Evolutionary conservation across 2,329 filamentous ascomycete species (phyloP), one percentile per base, ranked within the genome.

Genomic region (Trichoderma sp.): DNA sequence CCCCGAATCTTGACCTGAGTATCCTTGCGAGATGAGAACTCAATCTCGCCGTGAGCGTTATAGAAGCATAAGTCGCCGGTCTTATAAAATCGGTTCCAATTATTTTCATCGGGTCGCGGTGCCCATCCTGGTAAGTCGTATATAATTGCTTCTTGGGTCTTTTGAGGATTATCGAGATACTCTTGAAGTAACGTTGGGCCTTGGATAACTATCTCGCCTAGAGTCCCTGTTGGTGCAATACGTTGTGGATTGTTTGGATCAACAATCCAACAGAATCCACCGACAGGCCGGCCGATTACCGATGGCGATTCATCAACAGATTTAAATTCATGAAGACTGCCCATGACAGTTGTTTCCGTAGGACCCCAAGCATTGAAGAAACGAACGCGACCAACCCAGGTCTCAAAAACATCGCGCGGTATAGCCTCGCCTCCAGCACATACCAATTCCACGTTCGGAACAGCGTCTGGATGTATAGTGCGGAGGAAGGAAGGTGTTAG

Each of bases 361-460:
- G 78, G 78, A 0, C 78, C 78, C 50, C 78, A 79, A 6, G 27
- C 76, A 14, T 79, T 78, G 7, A 79, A 16, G 11, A 79, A 29
- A 3, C 69, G 63, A 62, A 74, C 75, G 4, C 67, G 27, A 9
- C 67, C 73, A 33, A 63, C 50, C 77, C 77, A 79, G 9, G 24
- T 45, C 3, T 77, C 63, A 2, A 78, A 41, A 0, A 78, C 41
- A n/a, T 75, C 73, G 1, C 29, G 56, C 0, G 73, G 67, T 3
- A 77, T 16, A 27, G 75, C 50, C 6, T 79, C 78, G 3, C 78
- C 78, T 4, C n/a, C 76, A 3, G 75, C 21, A 11, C 66, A 35
- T 11, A 50, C 4, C 64, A 74, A 67, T 31, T 75, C 63, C 4
- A 79, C 35, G 8, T n/a, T 56, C 12, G 76, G 77, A 1, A 78